Conservation (phyloP, 805 yeast species). For the Candida maltosa region DNA sequence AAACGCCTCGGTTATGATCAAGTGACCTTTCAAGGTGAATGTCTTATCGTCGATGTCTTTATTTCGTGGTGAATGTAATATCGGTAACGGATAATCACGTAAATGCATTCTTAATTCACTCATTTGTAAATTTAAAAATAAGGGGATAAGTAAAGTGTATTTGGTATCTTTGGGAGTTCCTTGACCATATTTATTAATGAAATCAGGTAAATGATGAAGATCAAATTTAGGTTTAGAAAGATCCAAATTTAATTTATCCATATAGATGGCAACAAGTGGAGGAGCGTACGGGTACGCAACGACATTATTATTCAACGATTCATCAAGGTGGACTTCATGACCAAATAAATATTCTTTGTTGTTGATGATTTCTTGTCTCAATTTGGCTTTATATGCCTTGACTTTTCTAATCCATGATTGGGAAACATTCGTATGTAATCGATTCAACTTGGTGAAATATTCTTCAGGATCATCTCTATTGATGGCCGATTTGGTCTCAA, state of each 20-base stretch:
- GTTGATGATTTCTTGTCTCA: slow-evolving; percentile 36
- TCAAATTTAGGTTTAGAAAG: slow-evolving; percentile 26
- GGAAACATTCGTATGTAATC: slow-evolving; percentile 47
- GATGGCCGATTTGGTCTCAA: slow-evolving; percentile 13
- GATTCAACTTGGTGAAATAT: slow-evolving; percentile 21
- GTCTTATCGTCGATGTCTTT: slow-evolving; percentile 16
- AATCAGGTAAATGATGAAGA: slow-evolving; percentile 48
- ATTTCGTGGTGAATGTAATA: slow-evolving; percentile 64
- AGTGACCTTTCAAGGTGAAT: slow-evolving; percentile 52
- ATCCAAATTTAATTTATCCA: slow-evolving; percentile 23
- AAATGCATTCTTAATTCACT: slow-evolving; percentile 66
- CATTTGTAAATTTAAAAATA: slow-evolving; percentile 52
- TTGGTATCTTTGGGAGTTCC: slow-evolving; percentile 72
- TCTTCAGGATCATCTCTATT: slow-evolving; percentile 14
- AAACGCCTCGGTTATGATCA: slow-evolving; percentile 67
- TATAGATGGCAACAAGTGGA: slow-evolving; percentile 30
- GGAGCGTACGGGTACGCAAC: slow-evolving; percentile 29
- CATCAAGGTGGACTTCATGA: slow-evolving; percentile 20
- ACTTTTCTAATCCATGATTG: slow-evolving; percentile 72
- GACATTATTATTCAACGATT: slow-evolving; percentile 19
- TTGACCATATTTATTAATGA: slow-evolving; percentile 70
- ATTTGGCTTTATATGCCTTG: slow-evolving; percentile 36
- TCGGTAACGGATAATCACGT: slow-evolving; percentile 84
- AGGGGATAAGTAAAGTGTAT: slow-evolving; percentile 69
- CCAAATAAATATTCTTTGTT: slow-evolving; percentile 36